Conservation (phyloP, 2,329 filamentous ascomycete species). For the Cladosporium colombiae region DNA sequence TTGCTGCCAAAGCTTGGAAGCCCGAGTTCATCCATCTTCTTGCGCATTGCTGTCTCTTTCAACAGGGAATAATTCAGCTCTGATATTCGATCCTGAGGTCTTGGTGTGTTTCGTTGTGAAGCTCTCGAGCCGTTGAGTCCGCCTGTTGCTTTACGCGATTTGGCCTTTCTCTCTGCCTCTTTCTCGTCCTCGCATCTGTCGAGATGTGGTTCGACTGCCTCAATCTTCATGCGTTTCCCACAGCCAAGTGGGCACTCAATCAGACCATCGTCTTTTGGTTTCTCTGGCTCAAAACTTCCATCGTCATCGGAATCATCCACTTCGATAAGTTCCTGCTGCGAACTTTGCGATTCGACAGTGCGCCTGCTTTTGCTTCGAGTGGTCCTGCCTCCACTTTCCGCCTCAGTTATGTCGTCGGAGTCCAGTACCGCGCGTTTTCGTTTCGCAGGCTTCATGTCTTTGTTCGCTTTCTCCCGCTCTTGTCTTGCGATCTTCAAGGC, state of each 20-base stretch:
- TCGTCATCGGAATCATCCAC: constrained; percentile 44
- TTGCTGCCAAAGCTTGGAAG: constrained; percentile 71
- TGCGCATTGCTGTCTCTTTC: constrained; percentile 75
- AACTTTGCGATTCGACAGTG: constrained; percentile 33
- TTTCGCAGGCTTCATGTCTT: constrained; percentile 46
- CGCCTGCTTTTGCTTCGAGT: constrained; percentile 41
- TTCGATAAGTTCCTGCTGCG: constrained; percentile 33
- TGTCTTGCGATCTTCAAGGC: constrained; percentile 65
- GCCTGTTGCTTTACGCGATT: constrained; percentile 25
- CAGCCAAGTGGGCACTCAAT: constrained; percentile 83
- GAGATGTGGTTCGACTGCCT: constrained; percentile 76
- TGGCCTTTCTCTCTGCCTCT: constrained; percentile 31
- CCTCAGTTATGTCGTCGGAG: constrained; percentile 33
- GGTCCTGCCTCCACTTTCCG: constrained; percentile 33
- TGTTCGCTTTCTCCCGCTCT: constrained; percentile 28
- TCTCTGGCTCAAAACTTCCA: constrained; percentile 33
- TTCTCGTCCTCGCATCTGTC: constrained; percentile 61
- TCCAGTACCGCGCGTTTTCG: constrained; percentile 49
- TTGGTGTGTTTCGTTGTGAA: constrained; percentile 31
- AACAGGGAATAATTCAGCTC: constrained; percentile 83
- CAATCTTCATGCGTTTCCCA: constrained; percentile 73
- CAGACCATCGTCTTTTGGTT: constrained; percentile 65
- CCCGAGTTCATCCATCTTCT: constrained; percentile 79
- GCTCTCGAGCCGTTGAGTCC: constrained; percentile 21
- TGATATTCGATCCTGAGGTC: constrained; percentile 66